Base-by-base conservation (phyloP, 2,329 filamentous ascomycete genomes). In the Hypoxylon rubiginosum region DNA sequence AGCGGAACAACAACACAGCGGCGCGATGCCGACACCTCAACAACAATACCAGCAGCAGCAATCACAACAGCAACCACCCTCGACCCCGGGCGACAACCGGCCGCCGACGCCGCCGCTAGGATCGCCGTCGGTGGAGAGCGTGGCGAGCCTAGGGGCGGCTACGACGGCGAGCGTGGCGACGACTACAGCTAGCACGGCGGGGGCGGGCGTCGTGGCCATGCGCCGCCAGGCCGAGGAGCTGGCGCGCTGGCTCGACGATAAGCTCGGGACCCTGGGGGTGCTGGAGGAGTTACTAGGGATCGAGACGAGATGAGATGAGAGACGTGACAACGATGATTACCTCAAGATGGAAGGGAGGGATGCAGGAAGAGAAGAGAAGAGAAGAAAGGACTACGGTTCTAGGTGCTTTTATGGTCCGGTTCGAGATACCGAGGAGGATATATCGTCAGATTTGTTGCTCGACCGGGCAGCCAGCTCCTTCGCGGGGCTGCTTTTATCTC, bases 211-310 rank as follows among this genome's bases (percentile, higher is more conserved):
- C 19, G 81, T 85, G 54, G 80, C 81, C 8, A 83, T 87, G 76
- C 81, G 87, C 62, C 81, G 84, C 61, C 85, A 88, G 61, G 85
- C 87, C 3, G 85, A 88, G 69, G 87, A 90, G 68, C 79, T 90
- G 59, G 86, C 85, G 24, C 79, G 81, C 58, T 88, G 85, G 83
- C 75, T 91, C 68, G 88, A 91, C 67, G 85, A 85, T n/a, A 85
- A 85, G 78, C 80, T 91, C 5, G 84, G 84, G 5, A 79, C 81
- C 13, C 74, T 89, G 64, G 78, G 78, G 13, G 82, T 88, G 28
- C 85, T 87, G 0, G 83, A 86, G 52, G 85, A 88, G 56, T 83
- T 82, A 4, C 79, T 72, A 1, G 68, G 68, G 32, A 62, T 72
- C 21, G 74, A 77, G 52, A 55, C 64, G 48, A 71, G 74, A 60